Evolutionary conservation across 805 yeast species (phyloP).

Genomic region (Hyphopichia homilentoma): DNA sequence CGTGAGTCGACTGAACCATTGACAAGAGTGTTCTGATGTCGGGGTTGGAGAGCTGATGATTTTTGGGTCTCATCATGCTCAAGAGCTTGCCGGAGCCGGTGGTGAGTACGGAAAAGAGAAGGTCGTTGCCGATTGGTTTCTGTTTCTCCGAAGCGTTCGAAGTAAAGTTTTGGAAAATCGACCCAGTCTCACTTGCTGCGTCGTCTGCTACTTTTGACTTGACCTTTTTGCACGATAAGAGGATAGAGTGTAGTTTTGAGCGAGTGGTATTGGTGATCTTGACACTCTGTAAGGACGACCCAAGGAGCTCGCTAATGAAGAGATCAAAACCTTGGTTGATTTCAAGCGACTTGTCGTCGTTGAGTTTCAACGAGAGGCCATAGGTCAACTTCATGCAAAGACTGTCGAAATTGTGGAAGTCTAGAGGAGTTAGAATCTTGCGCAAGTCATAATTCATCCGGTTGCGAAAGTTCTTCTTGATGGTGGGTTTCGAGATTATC

Average conservation of each 20-base stretch:
- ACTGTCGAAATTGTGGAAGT: conserved; percentile 64
- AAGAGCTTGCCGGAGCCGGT: conserved; percentile 62
- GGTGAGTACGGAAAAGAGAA: conserved; percentile 74
- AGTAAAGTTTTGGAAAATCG: conserved; percentile 1
- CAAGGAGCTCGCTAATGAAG: conserved; percentile 27
- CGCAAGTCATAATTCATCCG: conserved; percentile 82
- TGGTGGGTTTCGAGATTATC: conserved; percentile 76
- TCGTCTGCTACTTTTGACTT: conserved; percentile 6
- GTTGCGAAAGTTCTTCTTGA: conserved; percentile 61
- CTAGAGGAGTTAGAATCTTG: conserved; percentile 70
- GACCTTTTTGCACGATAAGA: conserved; percentile 33
- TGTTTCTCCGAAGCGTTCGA: conserved; percentile 7
- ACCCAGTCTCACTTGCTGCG: not conserved
- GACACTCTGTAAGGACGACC: conserved; percentile 24
- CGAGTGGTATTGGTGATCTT: conserved; percentile 57
- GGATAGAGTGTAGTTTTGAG: conserved; percentile 50
- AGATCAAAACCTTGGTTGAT: conserved; percentile 17
- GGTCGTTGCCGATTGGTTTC: conserved; percentile 31
- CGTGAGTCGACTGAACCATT: conserved; percentile 48
- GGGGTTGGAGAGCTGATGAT: conserved; percentile 74
- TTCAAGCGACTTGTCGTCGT: conserved; percentile 3
- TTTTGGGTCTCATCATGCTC: conserved; percentile 68
- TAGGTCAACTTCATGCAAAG: conserved; percentile 40
- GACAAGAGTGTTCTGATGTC: conserved; percentile 76
- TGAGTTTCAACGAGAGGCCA: conserved; percentile 17